These are phyloP conservation scores for Alternaria viburni DNA, from an alignment of 2,329 filamentous ascomycete genomes.

Conservation along the genomic window DNA sequence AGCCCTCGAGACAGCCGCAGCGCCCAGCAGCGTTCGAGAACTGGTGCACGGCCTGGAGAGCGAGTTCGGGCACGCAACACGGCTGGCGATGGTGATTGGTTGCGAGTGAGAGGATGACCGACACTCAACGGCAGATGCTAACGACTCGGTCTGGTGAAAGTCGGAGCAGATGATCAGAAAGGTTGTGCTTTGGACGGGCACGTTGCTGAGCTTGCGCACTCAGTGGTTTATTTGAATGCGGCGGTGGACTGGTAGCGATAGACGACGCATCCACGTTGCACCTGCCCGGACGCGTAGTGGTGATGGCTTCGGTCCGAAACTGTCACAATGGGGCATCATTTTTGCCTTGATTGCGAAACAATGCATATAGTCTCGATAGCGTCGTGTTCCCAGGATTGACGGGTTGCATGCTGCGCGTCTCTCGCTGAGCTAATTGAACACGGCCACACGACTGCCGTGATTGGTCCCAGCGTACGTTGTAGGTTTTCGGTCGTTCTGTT, in stretches of 20 bases:
- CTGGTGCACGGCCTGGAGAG: slow-evolving; percentile 3
- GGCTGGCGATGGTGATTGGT: slow-evolving; percentile 9
- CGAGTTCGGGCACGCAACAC: slow-evolving; percentile 13
- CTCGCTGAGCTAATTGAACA: background rate
- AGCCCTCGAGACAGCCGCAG: background rate
- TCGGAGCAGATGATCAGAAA: slow-evolving; percentile 1
- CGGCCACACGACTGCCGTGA: background rate
- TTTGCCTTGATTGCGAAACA: background rate
- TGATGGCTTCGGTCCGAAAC: background rate
- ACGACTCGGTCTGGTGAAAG: background rate
- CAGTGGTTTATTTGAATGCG: slow-evolving; percentile 4
- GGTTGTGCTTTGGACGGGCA: background rate
- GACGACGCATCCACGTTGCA: background rate
- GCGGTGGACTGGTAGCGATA: background rate
- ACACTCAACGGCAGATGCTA: background rate
- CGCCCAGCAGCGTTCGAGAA: background rate
- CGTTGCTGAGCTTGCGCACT: slow-evolving; percentile 4
- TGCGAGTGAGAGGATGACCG: background rate
- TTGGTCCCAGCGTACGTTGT: background rate
- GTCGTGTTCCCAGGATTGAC: background rate
- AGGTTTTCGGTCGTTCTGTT: background rate
- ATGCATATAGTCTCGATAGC: background rate
- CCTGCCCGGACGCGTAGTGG: background rate
- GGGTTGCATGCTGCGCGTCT: background rate
- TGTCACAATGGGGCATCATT: background rate